Conservation (phyloP, 2,329 filamentous ascomycete species). For the Didymella lethalis region DNA sequence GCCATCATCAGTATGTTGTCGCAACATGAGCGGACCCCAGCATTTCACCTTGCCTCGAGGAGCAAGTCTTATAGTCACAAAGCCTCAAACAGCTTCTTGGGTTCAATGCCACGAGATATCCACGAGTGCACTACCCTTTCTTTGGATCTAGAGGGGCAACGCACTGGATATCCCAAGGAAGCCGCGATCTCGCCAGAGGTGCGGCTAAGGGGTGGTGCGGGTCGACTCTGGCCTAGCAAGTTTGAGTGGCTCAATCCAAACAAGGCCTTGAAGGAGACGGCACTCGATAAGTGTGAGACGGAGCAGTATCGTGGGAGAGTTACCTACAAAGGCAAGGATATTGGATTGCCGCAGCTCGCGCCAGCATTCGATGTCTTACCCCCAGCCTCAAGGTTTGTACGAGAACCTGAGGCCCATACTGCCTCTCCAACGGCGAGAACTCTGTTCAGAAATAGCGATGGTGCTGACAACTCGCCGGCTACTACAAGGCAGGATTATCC, state of each 20-base stretch:
- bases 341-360: slow-evolving; percentile 4
- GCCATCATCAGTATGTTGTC: background rate
- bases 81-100: background rate
- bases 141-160: background rate
- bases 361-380: background rate
- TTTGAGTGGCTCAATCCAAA: background rate
- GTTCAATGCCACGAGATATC: background rate
- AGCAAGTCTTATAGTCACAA: background rate
- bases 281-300: background rate
- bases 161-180: background rate
- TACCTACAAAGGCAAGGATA: slow-evolving; percentile 3
- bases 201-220: slow-evolving; percentile 5
- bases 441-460: background rate
- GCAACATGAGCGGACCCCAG: background rate
- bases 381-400: background rate
- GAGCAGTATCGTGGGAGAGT: background rate
- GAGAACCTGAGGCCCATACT: background rate
- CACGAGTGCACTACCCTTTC: background rate
- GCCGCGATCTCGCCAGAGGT: background rate
- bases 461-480: background rate
- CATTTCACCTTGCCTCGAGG: background rate
- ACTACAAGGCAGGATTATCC: background rate
- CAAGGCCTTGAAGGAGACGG: background rate
- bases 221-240: background rate
- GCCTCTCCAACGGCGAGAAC: background rate